Evolutionary conservation across 2,329 filamentous ascomycete genomes (phyloP), one percentile per base, ranked within the genome.

Genomic region (Zalaria obscura): DNA sequence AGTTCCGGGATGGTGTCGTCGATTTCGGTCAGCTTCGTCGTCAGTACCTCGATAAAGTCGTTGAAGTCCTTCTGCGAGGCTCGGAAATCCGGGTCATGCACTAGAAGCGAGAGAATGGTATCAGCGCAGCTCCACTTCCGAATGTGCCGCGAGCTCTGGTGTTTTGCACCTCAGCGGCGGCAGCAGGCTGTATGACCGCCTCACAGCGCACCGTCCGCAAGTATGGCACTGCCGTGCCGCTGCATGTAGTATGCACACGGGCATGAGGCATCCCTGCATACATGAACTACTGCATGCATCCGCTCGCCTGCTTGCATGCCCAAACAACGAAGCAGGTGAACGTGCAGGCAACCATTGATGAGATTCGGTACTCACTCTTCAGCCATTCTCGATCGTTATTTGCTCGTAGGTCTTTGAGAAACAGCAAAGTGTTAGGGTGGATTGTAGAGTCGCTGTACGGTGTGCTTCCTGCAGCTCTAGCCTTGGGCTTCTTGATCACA

Each of bases 1-100:
- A 94, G 66, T 52, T 94, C 86, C 1, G 88, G 88, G 35, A 94
- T 76, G 1, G 86, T 93, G 42, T 81, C 76, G 56, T 95, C 88
- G 33, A 72, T 69, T 44, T 80, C 76, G 18, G 74, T 73, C 41
- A 94, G 70, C 46, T 76, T 80, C 45, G 80, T 69, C 1, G 81
- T 83, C 33, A 91, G 67, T 6, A 68, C 68, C 50, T 83, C 80
- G 31, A 91, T 75, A 53, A 88, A 94, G 2, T 76, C 74, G 38
- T 84, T 76, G 72, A 84, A 94, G 57, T 94, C 86, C 45, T 81
- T 80, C 44, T 87, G 73, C 1, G 86, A 76, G 41, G 78, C 71
- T 45, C 87, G 75, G 57, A 83, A 93, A 52, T 93, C 83, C 36
- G 72, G 70, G 58, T 93, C 85, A 57, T 91, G 76, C 53, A 77